Evolutionary conservation across 371 early-diverging fungal species (phyloP), one percentile per base, ranked within the genome.

Genomic region (Mortierella sp.): DNA sequence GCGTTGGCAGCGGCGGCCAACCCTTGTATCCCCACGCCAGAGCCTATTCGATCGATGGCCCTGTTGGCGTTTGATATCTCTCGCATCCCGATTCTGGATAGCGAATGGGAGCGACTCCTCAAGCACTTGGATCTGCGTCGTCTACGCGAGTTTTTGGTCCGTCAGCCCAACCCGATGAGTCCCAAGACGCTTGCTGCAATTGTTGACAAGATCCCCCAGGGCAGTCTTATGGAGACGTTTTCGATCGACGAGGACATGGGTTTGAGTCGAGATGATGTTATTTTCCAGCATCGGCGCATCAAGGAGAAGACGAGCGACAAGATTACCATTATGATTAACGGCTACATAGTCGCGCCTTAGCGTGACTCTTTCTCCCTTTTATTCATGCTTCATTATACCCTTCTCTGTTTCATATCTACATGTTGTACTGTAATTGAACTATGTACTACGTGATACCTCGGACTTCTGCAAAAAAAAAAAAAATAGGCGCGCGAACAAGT

Each of bases 241-340:
- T 65, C 68, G 68, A 65, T 65, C 24, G 68, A 65, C 21, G 68
- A 65, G 24, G 42, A 65, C 21, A 65, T 65, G 68, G 68, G 68
- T 9, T 9, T 65, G 38, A 38, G 68, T 65, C 68, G 68, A 2
- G 68, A 65, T 21, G 68, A 65, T 38, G 68, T 65, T 24, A 65
- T 65, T 65, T 21, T 65, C 68, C 68, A 65, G 42, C 68, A 65
- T 34, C 38, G 68, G 21, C 68, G 68, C 7, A 65, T 65, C 24
- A 42, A 38, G 42, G 68, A 65, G 11, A 34, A 24, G 68, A 34
- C 68, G 9, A 38, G 38, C 42, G 34, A 38, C 10, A 65, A 65
- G 42, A 19, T 65, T 38, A 65, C 68, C 9, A 65, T 65, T 38
- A 65, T 65, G 68, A 65, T 65, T 24, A 65, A 65, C 38, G 68